Base-by-base conservation (phyloP, 495 filamentous ascomycete species). In the Venustampulla echinocandica region DNA sequence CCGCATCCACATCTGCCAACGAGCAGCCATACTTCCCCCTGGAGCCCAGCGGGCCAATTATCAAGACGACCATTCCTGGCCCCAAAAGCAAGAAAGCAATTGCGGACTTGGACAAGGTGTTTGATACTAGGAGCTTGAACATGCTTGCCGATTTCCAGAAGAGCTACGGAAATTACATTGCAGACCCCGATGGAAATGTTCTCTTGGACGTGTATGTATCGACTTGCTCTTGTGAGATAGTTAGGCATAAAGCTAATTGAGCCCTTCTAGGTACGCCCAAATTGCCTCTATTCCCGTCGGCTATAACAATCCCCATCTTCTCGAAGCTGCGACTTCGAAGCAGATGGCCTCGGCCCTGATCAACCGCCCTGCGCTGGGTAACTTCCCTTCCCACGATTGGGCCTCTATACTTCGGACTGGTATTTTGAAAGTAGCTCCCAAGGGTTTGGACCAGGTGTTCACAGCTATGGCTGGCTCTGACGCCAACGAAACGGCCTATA, bases 401-500 rank as follows among this genome's bases (percentile, higher is more conserved):
- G 80, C 85, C 32, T 63, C 84, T 11, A 79, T 93, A 49, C 78
- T 98, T 52, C 78, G 82, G 67, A 84, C 81, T n/a, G 89, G 89
- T 61, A 78, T 95, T 40, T 79, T 98, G 51, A 81, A 76, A 59
- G 90, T 86, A 42, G 89, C 93, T 4, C 92, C 92, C 37, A 87
- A 84, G 63, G 92, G 93, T 14, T 71, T 95, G 56, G 69, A 93
- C 74, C 88, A 97, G 65, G 92, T 98, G 57, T 97, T 97, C 75
- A 98, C 92, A 19, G 90, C 84, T 55, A 87, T 89, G 79, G 80
- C 90, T 42, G 92, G 92, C 54, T 95, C 88, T 7, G 92, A 98
- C 61, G 93, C 92, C 64, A 97, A 96, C 71, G 93, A 99, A 67
- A 88, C 87, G n/a, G 93, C 93, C 41, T 99, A 90, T 76, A 98